Evolutionary conservation across 495 filamentous ascomycete species (phyloP).

Genomic region (Neurospora sp.): DNA sequence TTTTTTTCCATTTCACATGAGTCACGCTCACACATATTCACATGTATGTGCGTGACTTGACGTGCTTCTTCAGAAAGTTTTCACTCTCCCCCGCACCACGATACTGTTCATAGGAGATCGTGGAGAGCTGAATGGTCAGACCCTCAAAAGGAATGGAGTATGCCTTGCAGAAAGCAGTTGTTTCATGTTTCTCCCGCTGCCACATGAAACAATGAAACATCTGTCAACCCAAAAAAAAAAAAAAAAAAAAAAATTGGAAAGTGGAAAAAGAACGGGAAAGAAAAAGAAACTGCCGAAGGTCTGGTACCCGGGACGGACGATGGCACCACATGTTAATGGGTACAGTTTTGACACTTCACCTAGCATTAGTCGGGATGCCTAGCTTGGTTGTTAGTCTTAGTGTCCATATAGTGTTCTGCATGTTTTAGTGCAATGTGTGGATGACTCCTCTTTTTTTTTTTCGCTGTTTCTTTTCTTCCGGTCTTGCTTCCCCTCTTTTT

Average conservation of each 20-base stretch:
- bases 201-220: not conserved
- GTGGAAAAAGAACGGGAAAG: not conserved
- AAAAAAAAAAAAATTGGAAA: not conserved
- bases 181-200: not conserved
- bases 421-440: not conserved
- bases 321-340: not conserved
- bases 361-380: not conserved
- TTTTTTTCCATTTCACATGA: not conserved
- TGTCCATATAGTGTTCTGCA: not conserved
- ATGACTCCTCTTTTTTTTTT: not conserved
- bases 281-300: not conserved
- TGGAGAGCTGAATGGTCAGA: not conserved
- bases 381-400: not conserved
- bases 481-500: not conserved
- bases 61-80: not conserved
- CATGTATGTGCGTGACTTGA: not conserved
- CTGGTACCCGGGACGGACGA: not conserved
- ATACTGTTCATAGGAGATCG: not conserved
- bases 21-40: not conserved
- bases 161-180: not conserved
- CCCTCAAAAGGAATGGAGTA: not conserved
- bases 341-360: not conserved
- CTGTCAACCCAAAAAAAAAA: not conserved
- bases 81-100: not conserved
- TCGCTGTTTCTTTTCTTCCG: not conserved